Percentiles rank a stretch among this genome's conserved stretches.
phyloP scores from a whole-genome alignment of 371 early-diverging fungal species.

The Mucor racemosus region DNA sequence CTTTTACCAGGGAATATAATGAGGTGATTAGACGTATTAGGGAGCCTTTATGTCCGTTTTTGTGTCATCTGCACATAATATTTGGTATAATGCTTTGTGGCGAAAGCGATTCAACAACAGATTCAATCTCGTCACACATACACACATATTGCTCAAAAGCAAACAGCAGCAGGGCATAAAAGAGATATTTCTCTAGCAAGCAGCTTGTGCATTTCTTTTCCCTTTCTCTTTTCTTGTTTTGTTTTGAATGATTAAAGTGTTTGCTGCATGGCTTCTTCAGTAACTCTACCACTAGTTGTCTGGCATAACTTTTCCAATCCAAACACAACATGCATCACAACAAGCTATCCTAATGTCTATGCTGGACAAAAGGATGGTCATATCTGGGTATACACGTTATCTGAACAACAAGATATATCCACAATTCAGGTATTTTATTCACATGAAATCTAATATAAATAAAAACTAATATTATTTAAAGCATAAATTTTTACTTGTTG shows the following conservation, averaged over 20 bases:
- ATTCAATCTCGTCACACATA: neutral
- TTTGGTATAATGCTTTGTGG: no score
- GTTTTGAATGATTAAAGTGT: neutral
- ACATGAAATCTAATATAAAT: neutral
- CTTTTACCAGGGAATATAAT: no score
- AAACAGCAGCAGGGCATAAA: neutral
- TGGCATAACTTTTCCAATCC: slow-evolving; percentile 53
- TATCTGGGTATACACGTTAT: slow-evolving; percentile 57
- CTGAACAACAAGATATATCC: neutral
- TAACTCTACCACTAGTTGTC: slow-evolving; percentile 46
- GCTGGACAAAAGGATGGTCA: slow-evolving; percentile 66
- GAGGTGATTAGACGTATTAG: no score
- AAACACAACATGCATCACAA: slow-evolving; percentile 41
- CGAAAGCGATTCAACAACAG: neutral
- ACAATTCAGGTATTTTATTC: neutral
- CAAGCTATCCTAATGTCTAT: slow-evolving; percentile 47
- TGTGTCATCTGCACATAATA: no score
- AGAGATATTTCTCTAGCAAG: neutral
- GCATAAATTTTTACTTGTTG: slow-evolving; percentile 61
- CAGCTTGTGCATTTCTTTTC: neutral
- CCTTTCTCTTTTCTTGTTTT: neutral
- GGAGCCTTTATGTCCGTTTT: no score
- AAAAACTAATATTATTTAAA: neutral
- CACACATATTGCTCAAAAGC: neutral
- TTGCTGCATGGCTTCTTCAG: slow-evolving; percentile 41